Percentiles rank a stretch among this genome's conserved stretches.
Conservation (phyloP, 1,284 basidiomycete genomes). For the Puccinia hordei region DNA sequence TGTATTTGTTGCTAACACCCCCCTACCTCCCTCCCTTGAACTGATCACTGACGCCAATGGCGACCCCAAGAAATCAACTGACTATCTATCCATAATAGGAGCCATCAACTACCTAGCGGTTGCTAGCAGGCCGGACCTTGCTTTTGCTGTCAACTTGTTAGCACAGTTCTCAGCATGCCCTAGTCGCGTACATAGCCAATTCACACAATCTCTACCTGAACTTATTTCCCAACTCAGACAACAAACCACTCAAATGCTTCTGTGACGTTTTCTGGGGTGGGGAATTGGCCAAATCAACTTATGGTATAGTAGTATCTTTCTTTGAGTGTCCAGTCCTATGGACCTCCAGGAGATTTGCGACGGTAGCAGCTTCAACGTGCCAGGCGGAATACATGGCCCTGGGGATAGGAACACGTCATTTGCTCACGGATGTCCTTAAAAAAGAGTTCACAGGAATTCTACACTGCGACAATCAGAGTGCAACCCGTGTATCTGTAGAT, state of each 20-base stretch:
- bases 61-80: not conserved
- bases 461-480: not conserved
- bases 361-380: not conserved
- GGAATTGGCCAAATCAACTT: not conserved
- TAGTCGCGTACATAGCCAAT: not conserved
- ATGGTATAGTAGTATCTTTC: not conserved
- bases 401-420: not conserved
- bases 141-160: not conserved
- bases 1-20: not conserved
- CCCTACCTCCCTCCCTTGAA: not conserved
- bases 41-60: not conserved
- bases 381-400: slow-evolving; percentile 15
- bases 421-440: not conserved
- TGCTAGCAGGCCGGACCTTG: not conserved
- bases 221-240: not conserved
- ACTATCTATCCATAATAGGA: not conserved
- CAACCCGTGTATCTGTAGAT: not conserved
- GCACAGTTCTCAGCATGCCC: too few relatives aligned
- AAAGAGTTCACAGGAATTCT: not conserved
- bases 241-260: not conserved
- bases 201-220: not conserved
- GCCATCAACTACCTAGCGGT: not conserved
- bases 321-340: not conserved
- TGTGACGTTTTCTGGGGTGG: not conserved
- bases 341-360: not conserved